These are phyloP conservation scores for Paecilomyces niveus DNA, from an alignment of 2,329 filamentous ascomycete genomes.

Conservation along the genomic window DNA sequence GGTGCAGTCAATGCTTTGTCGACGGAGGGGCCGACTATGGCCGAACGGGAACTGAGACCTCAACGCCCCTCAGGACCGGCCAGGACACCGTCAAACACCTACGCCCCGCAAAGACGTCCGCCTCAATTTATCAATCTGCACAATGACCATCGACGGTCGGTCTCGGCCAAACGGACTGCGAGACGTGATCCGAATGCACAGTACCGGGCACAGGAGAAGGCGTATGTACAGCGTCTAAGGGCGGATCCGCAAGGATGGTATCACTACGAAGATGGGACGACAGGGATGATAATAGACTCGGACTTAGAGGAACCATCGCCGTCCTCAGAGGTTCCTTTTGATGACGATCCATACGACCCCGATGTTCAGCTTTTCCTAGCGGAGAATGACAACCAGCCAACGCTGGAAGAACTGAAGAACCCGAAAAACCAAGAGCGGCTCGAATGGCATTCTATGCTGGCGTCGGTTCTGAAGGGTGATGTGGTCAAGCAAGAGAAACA, in stretches of 20 bases:
- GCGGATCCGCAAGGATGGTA: constrained; percentile 76
- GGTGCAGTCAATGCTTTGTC: constrained; percentile 33
- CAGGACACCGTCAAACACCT: constrained; percentile 71
- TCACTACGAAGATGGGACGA: constrained; percentile 45
- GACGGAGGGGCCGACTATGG: constrained; percentile 20
- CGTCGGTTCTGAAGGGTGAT: constrained; percentile 90
- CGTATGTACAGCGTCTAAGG: constrained; percentile 85
- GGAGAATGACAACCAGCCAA: constrained; percentile 81
- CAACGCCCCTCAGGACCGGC: constrained; percentile 63
- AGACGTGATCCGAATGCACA: constrained; percentile 62
- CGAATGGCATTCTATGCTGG: constrained; percentile 97
- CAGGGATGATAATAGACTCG: constrained; percentile 69
- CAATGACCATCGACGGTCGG: constrained; percentile 48
- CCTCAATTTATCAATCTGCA: constrained; percentile 42
- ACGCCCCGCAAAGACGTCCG: constrained; percentile 57
- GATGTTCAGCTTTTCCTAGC: constrained; percentile 90
- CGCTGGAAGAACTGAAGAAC: constrained; percentile 81
- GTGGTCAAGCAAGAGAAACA: constrained; percentile 98
- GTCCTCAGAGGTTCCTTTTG: constrained; percentile 72
- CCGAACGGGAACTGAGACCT: constrained; percentile 39
- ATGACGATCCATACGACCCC: constrained; percentile 78
- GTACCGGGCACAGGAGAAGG: constrained; percentile 81
- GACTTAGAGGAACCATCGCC: constrained; percentile 89
- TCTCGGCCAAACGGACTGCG: constrained; percentile 47
- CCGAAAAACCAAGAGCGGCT: constrained; percentile 81